Evolutionary conservation across 2,329 filamentous ascomycete genomes (phyloP), one percentile per base, ranked within the genome.

Genomic region (Ascochyta clinopodiicola): DNA sequence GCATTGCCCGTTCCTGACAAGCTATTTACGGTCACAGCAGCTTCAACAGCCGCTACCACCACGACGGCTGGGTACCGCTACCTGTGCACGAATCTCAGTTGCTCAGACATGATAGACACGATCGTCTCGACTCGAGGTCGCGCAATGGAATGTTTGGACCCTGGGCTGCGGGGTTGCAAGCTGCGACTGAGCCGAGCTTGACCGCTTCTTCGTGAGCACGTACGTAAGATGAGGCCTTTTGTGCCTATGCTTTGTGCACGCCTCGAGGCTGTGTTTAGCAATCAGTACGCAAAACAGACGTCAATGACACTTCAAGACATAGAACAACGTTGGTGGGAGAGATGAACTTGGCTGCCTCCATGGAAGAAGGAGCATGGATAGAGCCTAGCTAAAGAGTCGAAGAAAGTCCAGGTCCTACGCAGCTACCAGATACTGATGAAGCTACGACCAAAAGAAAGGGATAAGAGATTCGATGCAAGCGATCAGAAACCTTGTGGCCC

Each of bases 401-500:
- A 51, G 36, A 52, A 60, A 58, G 45, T 32, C 49, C 47, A 55
- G 44, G 45, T 56, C 51, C 51, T 44, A 42, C 32, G 48, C 57
- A 59, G 55, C 45, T 57, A 57, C 51, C 56, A 50, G 39, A 56
- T 61, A 53, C 31, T 56, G 57, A 55, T 56, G 51, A 48, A 56
- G 49, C 51, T 52, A 51, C 52, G 57, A 46, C 53, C 59, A 52
- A 46, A 44, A 50, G 35, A 53, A 53, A 49, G 34, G 44, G 55
- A 53, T 42, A 17, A 49, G 44, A 50, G 40, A 24, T 24, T 45
- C 27, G 24, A 50, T 29, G 49, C 38, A 46, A 40, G 40, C 43
- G 48, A 40, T 64, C 50, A 74, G 55, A 72, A 73, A 17, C 62
- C 68, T 35, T 68, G 68, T 19, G 66, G 64, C 8, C 72, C 72